Evolutionary conservation across 2,329 filamentous ascomycete species (phyloP), one percentile per base, ranked within the genome.

Genomic region (Teratosphaeria pseudoeucalypti): DNA sequence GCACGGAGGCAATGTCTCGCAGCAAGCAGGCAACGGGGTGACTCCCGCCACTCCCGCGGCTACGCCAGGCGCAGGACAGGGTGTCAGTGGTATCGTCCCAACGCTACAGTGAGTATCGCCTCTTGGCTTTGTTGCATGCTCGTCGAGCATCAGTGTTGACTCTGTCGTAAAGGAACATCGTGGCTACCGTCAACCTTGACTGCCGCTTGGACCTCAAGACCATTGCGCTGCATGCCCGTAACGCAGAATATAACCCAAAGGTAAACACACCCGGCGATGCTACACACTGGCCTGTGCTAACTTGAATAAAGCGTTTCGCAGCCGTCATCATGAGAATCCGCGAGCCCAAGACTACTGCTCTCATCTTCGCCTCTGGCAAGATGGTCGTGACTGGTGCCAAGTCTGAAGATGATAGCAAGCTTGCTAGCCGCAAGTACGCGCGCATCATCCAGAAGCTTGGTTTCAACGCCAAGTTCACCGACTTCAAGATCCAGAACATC

Each of bases 401-500:
- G 78, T 95, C 90, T 1, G 94, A 97, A 74, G 94, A 97, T 75
- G 94, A 97, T 74, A 95, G 90, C 62, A 96, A 96, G 80, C 86
- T 99, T 71, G 94, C 94, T 9, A 94, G 89, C 61, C 87, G 92
- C 78, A 99, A 99, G 78, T 97, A 97, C 73, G 94, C 94, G 57
- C 92, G 94, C 71, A 97, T 99, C 76, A 97, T 99, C 70, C 94
- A 99, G 82, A 99, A 99, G 81, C 89, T 99, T 62, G 94, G 94
- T 64, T 99, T 99, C 83, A 96, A 96, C 56, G 92, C 94, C 71
- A 96, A 96, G 84, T 97, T 99, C 77, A 96, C 92, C 67, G 94
- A 99, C 76, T 99, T 99, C 81, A 99, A 97, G 84, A 99, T 99
- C 71, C 92, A 96, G 81, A 99, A 99, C 78, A 97, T 99, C 65